A percentile compares a stretch with the other conserved stretches of the same genome.
Evolutionary conservation across 768 basidiomycete genomes (phyloP).

Genomic region (Xanthoconium stramineum): DNA sequence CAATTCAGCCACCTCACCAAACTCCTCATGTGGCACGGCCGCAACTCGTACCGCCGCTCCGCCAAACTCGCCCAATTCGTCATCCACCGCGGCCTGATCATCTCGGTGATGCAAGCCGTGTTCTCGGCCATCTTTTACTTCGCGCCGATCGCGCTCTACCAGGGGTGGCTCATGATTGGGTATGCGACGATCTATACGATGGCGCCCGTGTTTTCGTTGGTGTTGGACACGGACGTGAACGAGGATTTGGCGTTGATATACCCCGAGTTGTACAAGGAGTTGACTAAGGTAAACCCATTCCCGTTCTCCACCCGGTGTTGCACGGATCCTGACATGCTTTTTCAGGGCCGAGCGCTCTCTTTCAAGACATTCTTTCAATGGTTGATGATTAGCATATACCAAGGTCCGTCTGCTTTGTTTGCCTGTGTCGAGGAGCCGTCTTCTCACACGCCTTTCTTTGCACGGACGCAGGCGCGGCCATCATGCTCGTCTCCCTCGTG

Average conservation of each 20-base stretch:
- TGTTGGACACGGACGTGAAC: slow-evolving; percentile 92
- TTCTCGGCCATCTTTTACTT: slow-evolving; percentile 93
- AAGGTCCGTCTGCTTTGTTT: slow-evolving; percentile 53
- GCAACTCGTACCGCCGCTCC: slow-evolving; percentile 96
- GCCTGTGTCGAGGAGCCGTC: no score
- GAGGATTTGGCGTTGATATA: slow-evolving; percentile 94
- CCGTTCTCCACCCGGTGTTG: not conserved
- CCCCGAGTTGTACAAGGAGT: slow-evolving; percentile 96
- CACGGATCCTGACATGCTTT: not conserved
- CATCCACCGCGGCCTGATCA: slow-evolving; percentile 95
- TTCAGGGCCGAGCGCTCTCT: slow-evolving; percentile 85
- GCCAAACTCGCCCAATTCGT: slow-evolving; percentile 98
- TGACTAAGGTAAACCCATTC: slow-evolving; percentile 70
- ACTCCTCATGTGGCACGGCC: slow-evolving; percentile 96
- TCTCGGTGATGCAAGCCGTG: slow-evolving; percentile 96
- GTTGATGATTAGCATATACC: slow-evolving; percentile 96
- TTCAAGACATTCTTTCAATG: slow-evolving; percentile 99
- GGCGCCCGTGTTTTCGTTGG: slow-evolving; percentile 97
- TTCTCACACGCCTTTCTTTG: not conserved
- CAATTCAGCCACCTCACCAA: slow-evolving; percentile 97
- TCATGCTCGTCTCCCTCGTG: slow-evolving; percentile 97
- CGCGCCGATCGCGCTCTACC: slow-evolving; percentile 95
- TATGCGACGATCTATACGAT: slow-evolving; percentile 97
- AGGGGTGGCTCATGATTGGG: slow-evolving; percentile 97
- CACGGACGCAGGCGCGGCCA: slow-evolving; percentile 70